Percentiles rank a stretch among this genome's conserved stretches.
Evolutionary conservation across 345 rosid species (phyloP).

Genomic region (Draba incana): DNA sequence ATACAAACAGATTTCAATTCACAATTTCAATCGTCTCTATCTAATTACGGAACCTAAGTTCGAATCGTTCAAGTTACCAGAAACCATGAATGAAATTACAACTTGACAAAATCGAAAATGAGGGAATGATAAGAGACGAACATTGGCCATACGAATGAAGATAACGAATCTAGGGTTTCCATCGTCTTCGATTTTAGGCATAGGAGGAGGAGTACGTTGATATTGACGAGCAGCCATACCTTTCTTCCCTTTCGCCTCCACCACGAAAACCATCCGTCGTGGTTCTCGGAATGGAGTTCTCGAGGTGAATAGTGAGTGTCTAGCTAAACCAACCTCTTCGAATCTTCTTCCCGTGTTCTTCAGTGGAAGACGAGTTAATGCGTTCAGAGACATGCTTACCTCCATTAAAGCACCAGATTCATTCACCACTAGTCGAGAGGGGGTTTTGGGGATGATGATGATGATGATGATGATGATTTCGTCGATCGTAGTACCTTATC

Average conservation of each 20-base stretch:
- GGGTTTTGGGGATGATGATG: background rate
- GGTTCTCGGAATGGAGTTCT: conserved; percentile 43
- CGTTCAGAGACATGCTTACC: conserved; percentile 75
- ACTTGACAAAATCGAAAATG: background rate
- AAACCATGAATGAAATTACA: background rate
- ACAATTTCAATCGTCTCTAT: background rate
- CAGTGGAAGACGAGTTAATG: conserved; percentile 66
- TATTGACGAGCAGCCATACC: conserved; percentile 84
- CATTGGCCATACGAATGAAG: conserved; percentile 90
- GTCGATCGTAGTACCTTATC: conserved; percentile 39
- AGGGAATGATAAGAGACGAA: conserved; percentile 42
- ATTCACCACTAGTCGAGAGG: background rate
- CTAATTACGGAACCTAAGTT: background rate
- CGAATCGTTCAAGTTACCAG: background rate
- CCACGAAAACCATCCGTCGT: conserved; percentile 47
- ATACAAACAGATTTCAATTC: background rate
- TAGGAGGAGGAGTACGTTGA: conserved; percentile 64
- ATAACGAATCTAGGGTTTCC: conserved; percentile 89
- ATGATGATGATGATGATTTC: conserved; percentile 24
- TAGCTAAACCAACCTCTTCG: conserved; percentile 53
- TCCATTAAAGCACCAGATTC: conserved; percentile 48
- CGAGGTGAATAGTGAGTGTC: conserved; percentile 59
- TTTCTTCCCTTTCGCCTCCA: conserved; percentile 85
- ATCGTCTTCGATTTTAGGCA: conserved; percentile 96
- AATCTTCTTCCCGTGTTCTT: conserved; percentile 50